phyloP scores from a whole-genome alignment of 805 yeast species.

The Wickerhamiella cacticola region DNA sequence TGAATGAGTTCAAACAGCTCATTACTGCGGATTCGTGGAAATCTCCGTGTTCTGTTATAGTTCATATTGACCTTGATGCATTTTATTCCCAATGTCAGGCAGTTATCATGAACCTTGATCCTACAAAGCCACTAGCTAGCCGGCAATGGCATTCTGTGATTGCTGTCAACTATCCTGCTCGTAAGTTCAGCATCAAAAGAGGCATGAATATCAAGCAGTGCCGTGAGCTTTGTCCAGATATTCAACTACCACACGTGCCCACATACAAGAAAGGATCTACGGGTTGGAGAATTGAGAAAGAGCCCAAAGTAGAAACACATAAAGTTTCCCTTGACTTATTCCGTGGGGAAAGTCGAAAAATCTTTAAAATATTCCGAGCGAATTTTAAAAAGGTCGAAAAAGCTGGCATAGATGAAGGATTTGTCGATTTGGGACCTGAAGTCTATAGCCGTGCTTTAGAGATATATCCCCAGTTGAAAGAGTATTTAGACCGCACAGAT shows the following conservation, averaged over 20 bases:
- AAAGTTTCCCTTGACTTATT: conserved; percentile 90
- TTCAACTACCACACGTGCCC: conserved; percentile 82
- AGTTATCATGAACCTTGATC: conserved; percentile 49
- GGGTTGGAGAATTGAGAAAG: conserved; percentile 59
- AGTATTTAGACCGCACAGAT: conserved; percentile 25
- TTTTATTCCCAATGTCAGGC: conserved; percentile 94
- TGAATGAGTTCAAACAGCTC: conserved; percentile 5
- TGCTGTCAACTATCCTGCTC: conserved; percentile 74
- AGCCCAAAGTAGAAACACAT: conserved; percentile 40
- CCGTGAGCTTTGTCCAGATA: conserved; percentile 55
- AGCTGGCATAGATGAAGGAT: conserved; percentile 93
- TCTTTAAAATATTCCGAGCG: conserved; percentile 49
- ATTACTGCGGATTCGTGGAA: conserved; percentile 26
- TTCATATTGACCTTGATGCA: conserved; percentile 85
- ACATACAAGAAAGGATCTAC: conserved; percentile 80
- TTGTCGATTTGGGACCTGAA: conserved; percentile 65
- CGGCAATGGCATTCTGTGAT: conserved; percentile 86
- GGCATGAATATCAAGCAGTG: conserved; percentile 66
- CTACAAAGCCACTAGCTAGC: conserved; percentile 77
- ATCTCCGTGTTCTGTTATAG: conserved; percentile 67
- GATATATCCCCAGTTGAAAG: conserved; percentile 37
- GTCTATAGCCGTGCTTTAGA: conserved; percentile 37
- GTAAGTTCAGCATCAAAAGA: conserved; percentile 68
- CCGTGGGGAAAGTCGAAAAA: conserved; percentile 72
- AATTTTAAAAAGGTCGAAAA: conserved; percentile 68